These are phyloP conservation scores for Corchorus capsularis DNA, from an alignment of 345 rosid genomes.

Conservation along the genomic window DNA sequence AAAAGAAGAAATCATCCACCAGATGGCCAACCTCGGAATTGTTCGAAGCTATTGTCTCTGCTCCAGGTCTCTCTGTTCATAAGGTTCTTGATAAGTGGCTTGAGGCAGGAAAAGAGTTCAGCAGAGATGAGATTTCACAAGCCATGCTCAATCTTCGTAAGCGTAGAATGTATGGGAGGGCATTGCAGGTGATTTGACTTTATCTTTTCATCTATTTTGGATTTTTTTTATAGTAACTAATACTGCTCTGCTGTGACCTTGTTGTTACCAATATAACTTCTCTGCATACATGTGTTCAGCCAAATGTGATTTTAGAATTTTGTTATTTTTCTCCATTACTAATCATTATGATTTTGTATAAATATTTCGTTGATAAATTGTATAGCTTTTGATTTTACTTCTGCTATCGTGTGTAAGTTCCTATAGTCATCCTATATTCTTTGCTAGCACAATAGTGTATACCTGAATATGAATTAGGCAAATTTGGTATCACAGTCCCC, in stretches of 20 bases:
- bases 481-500: background rate
- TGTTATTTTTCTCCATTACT: background rate
- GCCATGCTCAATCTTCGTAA: constrained; percentile 62
- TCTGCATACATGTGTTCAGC: background rate
- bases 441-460: background rate
- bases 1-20: constrained; percentile 21
- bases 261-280: background rate
- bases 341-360: background rate
- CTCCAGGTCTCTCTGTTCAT: constrained; percentile 42
- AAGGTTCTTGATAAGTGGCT: constrained; percentile 65
- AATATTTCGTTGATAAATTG: background rate
- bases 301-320: constrained; percentile 8
- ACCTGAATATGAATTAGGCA: background rate
- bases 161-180: constrained; percentile 76
- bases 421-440: background rate
- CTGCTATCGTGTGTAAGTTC: background rate
- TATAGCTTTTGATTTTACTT: background rate
- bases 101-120: constrained; percentile 61
- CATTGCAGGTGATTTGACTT: constrained; percentile 69
- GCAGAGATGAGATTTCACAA: constrained; percentile 33
- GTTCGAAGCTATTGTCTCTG: constrained; percentile 50
- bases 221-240: background rate
- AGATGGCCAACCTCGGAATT: constrained; percentile 40
- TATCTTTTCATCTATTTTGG: background rate
- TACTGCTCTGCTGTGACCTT: background rate